These are phyloP conservation scores for Saccharomycopsis capsularis DNA, from an alignment of 805 yeast genomes.

Conservation along the genomic window DNA sequence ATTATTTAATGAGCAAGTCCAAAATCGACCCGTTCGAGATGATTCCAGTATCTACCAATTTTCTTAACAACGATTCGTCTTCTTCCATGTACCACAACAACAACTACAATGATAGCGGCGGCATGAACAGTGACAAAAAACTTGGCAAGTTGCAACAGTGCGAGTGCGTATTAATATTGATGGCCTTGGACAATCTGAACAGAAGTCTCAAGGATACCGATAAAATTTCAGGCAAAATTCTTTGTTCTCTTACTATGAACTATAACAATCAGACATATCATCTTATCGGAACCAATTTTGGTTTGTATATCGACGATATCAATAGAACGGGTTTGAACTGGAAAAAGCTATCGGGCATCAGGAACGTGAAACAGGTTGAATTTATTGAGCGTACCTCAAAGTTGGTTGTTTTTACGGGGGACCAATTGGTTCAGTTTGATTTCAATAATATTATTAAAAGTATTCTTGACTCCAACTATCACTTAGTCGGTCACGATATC, in stretches of 20 bases:
- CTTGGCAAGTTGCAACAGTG: conserved; percentile 2
- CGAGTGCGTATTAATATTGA: conserved; percentile 8
- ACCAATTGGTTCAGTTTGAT: conserved; percentile 21
- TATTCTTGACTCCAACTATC: conserved; percentile 19
- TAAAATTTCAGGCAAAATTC: conserved; percentile 12
- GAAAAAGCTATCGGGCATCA: conserved; percentile 21
- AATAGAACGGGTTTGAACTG: conserved; percentile 21
- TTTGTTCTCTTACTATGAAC: conserved; percentile 17
- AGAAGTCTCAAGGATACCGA: conserved; percentile 6
- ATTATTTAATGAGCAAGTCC: conserved; percentile 10
- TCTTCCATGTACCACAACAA: neutral
- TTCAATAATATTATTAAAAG: conserved; percentile 20
- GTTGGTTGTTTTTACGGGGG: conserved; percentile 20
- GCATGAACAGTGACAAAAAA: neutral
- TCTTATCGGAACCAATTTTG: conserved; percentile 20
- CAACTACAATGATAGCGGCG: neutral
- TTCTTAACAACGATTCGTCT: neutral
- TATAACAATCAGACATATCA: conserved; percentile 19
- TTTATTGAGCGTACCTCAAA: conserved; percentile 4
- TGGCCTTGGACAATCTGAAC: conserved; percentile 11
- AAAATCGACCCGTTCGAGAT: conserved; percentile 17
- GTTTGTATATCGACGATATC: conserved; percentile 21
- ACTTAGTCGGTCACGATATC: conserved; percentile 22
- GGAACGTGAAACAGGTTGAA: conserved; percentile 21
- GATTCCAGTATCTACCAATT: conserved; percentile 13